Conservation (phyloP, 2,329 filamentous ascomycete species). For the Penicillium sp. region DNA sequence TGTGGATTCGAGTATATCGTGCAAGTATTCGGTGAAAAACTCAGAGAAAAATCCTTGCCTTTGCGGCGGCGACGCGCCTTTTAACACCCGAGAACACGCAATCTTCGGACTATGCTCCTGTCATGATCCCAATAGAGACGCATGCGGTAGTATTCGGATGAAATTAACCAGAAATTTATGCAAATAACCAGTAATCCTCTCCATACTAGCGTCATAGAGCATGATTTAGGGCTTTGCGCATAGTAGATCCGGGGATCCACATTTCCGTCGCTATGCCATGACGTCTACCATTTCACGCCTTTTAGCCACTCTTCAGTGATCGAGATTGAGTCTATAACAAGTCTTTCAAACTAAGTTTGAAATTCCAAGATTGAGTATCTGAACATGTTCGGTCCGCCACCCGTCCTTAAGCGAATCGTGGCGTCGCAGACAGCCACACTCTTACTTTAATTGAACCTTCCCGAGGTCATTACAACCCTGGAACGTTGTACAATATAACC, state of each 20-base stretch:
- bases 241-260: background rate
- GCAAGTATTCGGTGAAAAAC: too few species aligned
- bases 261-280: background rate
- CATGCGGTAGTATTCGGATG: background rate
- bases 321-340: background rate
- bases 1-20: too few species aligned
- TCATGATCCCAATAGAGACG: background rate
- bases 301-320: background rate
- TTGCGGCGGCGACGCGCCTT: background rate
- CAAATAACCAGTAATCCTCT: background rate
- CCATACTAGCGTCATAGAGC: slow-evolving; percentile 6
- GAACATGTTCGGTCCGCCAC: background rate
- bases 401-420: background rate
- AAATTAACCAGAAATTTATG: background rate
- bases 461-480: too few species aligned
- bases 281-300: slow-evolving; percentile 3
- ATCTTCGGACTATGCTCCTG: background rate
- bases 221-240: background rate
- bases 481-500: too few species aligned
- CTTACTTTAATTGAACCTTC: background rate
- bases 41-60: background rate
- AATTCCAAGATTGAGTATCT: background rate
- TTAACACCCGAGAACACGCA: background rate
- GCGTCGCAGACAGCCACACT: slow-evolving; percentile 2
- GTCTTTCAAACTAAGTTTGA: background rate